Evolutionary conservation across 2,329 filamentous ascomycete species (phyloP).

Genomic region (Cladosporium sp.): DNA sequence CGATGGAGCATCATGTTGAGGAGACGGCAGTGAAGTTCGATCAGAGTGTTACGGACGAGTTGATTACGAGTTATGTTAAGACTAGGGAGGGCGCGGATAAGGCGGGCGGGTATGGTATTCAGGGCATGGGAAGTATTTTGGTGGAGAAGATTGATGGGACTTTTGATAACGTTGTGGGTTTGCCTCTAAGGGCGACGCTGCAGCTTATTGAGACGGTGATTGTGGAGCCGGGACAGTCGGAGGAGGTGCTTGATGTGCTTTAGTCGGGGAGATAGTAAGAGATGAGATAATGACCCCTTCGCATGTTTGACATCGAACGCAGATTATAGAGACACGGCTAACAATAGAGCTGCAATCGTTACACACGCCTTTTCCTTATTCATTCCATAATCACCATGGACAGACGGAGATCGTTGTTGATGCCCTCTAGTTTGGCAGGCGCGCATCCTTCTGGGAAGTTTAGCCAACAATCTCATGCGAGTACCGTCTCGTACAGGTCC

Average conservation of each 20-base stretch:
- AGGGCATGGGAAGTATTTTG: constrained; percentile 82
- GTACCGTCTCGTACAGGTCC: too few relatives aligned
- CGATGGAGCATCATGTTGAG: constrained; percentile 76
- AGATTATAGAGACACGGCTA: not conserved
- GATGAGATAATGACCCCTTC: not conserved
- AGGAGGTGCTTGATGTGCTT: constrained; percentile 48
- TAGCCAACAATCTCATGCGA: too few relatives aligned
- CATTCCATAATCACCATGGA: not conserved
- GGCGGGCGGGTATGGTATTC: constrained; percentile 92
- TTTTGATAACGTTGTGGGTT: constrained; percentile 90
- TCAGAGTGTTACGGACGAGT: constrained; percentile 69
- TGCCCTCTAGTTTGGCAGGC: not conserved
- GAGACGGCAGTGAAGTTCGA: constrained; percentile 92
- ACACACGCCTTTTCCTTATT: not conserved
- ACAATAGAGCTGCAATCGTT: not conserved
- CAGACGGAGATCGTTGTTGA: not conserved
- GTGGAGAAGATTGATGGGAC: constrained; percentile 86
- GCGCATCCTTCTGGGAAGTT: too few relatives aligned
- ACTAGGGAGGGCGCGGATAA: constrained; percentile 94
- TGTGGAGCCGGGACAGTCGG: constrained; percentile 63
- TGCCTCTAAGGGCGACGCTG: constrained; percentile 77
- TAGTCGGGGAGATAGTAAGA: not conserved
- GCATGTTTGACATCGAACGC: not conserved
- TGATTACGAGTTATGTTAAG: constrained; percentile 75
- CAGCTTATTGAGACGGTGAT: constrained; percentile 87